Conservation (phyloP, 2,329 filamentous ascomycete species). For the Nemania serpens region DNA sequence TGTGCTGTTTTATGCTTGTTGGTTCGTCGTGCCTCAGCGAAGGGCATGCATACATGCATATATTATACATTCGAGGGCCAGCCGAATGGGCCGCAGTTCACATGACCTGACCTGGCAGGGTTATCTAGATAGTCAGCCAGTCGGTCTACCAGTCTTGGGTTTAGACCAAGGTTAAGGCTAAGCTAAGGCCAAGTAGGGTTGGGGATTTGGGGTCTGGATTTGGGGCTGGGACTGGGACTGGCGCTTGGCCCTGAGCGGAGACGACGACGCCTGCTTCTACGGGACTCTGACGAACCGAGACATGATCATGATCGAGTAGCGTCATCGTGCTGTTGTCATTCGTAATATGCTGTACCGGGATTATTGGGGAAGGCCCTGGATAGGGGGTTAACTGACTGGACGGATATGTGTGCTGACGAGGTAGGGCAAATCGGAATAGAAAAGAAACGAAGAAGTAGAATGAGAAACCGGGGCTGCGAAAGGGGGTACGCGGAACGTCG, state of each 20-base stretch:
- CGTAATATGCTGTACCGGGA: background rate
- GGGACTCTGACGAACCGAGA: background rate
- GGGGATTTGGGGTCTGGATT: constrained; percentile 7
- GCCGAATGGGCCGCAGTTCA: constrained; percentile 9
- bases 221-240: background rate
- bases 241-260: background rate
- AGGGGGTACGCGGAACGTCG: too few relatives aligned
- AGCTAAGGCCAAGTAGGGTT: constrained; percentile 1
- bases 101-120: constrained; percentile 15
- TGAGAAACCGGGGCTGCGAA: too few relatives aligned
- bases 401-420: background rate
- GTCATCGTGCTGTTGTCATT: constrained; percentile 2
- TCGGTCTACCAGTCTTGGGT: too few relatives aligned
- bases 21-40: constrained; percentile 12
- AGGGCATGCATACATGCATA: background rate
- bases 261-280: background rate
- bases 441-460: too few relatives aligned
- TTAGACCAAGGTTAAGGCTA: background rate
- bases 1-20: constrained; percentile 22
- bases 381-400: background rate
- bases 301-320: background rate
- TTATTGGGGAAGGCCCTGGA: background rate
- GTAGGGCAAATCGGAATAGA: too few relatives aligned
- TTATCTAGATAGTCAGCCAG: background rate
- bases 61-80: background rate